Percentiles rank a stretch among this genome's conserved stretches.
Evolutionary conservation across 768 basidiomycete genomes (phyloP).

Genomic region (Mycena floridula): DNA sequence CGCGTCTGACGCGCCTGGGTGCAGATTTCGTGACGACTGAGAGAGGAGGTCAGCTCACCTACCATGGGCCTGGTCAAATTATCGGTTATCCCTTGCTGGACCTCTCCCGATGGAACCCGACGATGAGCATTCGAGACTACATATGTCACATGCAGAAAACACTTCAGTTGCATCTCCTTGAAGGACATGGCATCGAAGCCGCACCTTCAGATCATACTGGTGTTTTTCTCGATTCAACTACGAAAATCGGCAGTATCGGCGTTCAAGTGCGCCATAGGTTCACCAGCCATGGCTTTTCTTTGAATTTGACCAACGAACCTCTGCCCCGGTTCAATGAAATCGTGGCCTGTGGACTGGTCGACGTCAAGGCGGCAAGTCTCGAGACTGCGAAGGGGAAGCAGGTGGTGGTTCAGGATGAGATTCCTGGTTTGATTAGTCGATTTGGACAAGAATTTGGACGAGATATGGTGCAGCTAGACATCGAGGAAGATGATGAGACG

Average conservation of each 20-base stretch:
- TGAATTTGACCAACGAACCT: conserved; percentile 85
- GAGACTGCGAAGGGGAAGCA: conserved; percentile 34
- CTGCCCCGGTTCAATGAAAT: conserved; percentile 80
- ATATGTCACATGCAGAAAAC: conserved; percentile 77
- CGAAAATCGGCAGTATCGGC: conserved; percentile 93
- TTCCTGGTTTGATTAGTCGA: conserved; percentile 39
- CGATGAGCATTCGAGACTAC: conserved; percentile 71
- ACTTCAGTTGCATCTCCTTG: conserved; percentile 56
- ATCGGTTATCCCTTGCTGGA: conserved; percentile 95
- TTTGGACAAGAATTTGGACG: conserved; percentile 46
- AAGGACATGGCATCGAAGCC: conserved; percentile 51
- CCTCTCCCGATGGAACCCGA: conserved; percentile 70
- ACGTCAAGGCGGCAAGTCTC: conserved; percentile 74
- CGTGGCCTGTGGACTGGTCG: conserved; percentile 85
- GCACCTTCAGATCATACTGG: conserved; percentile 79
- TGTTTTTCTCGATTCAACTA: conserved; percentile 72
- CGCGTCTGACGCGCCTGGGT: conserved; percentile 66
- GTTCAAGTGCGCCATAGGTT: conserved; percentile 93
- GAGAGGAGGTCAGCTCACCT: conserved; percentile 92
- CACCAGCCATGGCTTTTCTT: conserved; percentile 90
- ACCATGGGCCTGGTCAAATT: conserved; percentile 96
- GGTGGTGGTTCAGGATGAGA: conserved; percentile 42
- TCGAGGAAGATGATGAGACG: conserved; percentile 38
- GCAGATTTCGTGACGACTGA: conserved; percentile 82
- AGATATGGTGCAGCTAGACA: conserved; percentile 37